A percentile compares a stretch with the other conserved stretches of the same genome.
Conservation (phyloP, 192 early-diverging fungal species). For the Backusella psychrophila region DNA sequence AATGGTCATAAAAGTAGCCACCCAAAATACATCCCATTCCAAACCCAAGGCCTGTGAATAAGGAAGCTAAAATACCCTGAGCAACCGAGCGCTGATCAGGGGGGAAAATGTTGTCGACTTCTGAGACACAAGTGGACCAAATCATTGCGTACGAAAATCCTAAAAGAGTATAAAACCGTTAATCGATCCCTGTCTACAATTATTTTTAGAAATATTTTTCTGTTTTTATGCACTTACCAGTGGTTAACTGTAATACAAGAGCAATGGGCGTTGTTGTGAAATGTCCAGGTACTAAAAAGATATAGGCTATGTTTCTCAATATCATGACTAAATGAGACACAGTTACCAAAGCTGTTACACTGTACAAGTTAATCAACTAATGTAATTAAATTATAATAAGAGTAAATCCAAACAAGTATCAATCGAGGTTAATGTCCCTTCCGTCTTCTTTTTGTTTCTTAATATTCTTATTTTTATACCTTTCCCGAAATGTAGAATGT, state of each 20-base stretch:
- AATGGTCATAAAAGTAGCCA: conserved; percentile 30
- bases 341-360: conserved; percentile 21
- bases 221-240: conserved; percentile 7
- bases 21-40: conserved; percentile 30
- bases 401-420: neutral
- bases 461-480: conserved; percentile 12
- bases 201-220: neutral
- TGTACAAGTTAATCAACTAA: conserved; percentile 34
- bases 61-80: conserved; percentile 31
- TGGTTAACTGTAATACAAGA: conserved; percentile 19
- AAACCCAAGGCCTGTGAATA: conserved; percentile 31
- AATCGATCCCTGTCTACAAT: neutral
- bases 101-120: conserved; percentile 33
- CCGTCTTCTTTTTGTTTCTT: neutral
- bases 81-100: conserved; percentile 30
- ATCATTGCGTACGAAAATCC: conserved; percentile 27
- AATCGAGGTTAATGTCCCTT: neutral
- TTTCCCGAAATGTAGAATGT: conserved; percentile 40
- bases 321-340: conserved; percentile 25
- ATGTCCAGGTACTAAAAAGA: conserved; percentile 9
- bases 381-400: neutral
- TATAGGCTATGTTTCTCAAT: conserved; percentile 19
- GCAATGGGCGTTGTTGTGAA: conserved; percentile 13
- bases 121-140: conserved; percentile 31
- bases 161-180: neutral